Conservation (phyloP, 2,329 filamentous ascomycete genomes). For the Trichoderma sp. region DNA sequence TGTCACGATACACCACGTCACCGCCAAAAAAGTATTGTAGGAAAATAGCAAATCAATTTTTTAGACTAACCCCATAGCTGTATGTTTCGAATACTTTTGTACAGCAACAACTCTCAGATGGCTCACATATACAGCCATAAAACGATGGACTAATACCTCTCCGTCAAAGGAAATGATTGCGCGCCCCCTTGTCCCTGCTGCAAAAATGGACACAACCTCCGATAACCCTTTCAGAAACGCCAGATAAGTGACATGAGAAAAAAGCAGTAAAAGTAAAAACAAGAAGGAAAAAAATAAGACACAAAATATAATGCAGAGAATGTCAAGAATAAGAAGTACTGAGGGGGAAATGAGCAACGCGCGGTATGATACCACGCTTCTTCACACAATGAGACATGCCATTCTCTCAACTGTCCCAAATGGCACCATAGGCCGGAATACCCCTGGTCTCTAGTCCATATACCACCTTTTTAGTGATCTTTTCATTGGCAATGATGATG, state of each 20-base stretch:
- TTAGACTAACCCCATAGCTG: neutral
- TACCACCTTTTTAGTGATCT: constrained; percentile 67
- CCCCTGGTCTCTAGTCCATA: constrained; percentile 67
- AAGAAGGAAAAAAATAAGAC: neutral
- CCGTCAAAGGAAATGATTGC: neutral
- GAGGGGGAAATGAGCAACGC: neutral
- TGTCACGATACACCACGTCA: constrained; percentile 10
- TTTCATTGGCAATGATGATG: constrained; percentile 71
- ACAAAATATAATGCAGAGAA: constrained; percentile 10
- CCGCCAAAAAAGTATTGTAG: neutral
- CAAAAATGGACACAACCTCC: neutral
- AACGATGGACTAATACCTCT: neutral
- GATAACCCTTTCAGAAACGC: neutral
- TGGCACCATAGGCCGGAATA: constrained; percentile 69
- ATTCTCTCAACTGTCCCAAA: constrained; percentile 60
- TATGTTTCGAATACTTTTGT: neutral
- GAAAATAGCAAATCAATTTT: neutral
- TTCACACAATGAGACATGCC: constrained; percentile 2
- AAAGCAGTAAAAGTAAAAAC: neutral
- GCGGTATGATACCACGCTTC: neutral
- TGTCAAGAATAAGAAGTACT: neutral
- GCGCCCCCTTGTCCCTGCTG: neutral
- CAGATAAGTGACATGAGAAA: neutral
- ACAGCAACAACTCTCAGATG: neutral
- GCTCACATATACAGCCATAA: neutral